Conservation (phyloP, 2,329 filamentous ascomycete species). For the Penicillium sclerotigenum region DNA sequence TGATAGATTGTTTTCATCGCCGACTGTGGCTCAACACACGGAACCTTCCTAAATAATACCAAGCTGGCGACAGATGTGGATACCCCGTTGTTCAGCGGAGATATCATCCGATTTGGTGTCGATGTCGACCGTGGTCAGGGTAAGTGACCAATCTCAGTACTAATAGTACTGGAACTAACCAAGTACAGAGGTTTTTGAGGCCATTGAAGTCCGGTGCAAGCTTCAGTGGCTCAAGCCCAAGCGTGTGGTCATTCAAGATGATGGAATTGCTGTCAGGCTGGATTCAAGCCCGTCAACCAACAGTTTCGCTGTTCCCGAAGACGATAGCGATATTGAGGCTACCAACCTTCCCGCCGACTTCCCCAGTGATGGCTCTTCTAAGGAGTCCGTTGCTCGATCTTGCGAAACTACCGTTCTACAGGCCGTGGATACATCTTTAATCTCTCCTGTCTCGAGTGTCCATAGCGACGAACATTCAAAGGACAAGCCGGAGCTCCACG, state of each 20-base stretch:
- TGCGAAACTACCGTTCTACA: neutral
- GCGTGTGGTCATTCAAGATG: constrained; percentile 11
- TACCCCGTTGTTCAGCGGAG: constrained; percentile 38
- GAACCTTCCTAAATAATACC: constrained; percentile 54
- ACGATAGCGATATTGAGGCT: constrained; percentile 32
- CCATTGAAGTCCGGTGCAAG: constrained; percentile 32
- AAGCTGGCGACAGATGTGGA: constrained; percentile 40
- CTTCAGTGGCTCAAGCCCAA: constrained; percentile 29
- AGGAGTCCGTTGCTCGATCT: neutral
- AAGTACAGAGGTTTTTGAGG: constrained; percentile 31
- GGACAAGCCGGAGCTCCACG: neutral
- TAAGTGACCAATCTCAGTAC: constrained; percentile 19
- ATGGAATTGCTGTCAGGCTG: neutral
- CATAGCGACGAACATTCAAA: neutral
- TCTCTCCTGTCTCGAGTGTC: neutral
- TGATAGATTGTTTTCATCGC: constrained; percentile 47
- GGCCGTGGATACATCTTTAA: neutral
- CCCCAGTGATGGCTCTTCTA: constrained; percentile 1
- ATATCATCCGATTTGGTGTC: constrained; percentile 46
- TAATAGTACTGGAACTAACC: neutral
- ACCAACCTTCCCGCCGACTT: neutral
- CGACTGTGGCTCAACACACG: constrained; percentile 61
- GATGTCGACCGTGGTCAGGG: constrained; percentile 50
- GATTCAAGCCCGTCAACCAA: constrained; percentile 27
- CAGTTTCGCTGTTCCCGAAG: constrained; percentile 42